These are phyloP conservation scores for Erodium maritimum DNA, from an alignment of 345 rosid genomes.

Conservation along the genomic window DNA sequence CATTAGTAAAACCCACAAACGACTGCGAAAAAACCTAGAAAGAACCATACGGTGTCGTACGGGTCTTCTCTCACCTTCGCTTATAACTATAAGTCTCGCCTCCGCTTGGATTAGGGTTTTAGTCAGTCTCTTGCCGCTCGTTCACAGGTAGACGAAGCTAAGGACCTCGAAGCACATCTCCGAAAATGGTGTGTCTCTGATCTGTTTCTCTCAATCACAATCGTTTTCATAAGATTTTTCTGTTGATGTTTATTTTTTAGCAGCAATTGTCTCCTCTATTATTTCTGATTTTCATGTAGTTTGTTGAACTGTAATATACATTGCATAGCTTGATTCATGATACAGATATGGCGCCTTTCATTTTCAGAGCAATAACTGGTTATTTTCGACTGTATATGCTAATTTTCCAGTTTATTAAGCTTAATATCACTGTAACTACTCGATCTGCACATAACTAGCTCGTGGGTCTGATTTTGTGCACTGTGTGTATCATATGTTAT, in stretches of 20 bases:
- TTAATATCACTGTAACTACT: not conserved
- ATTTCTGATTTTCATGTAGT: no score
- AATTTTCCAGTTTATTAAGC: not conserved
- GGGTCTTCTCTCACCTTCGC: no score
- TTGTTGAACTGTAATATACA: not conserved
- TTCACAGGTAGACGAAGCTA: not conserved
- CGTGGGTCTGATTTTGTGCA: no score
- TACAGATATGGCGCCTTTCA: no score
- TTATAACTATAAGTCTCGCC: no score
- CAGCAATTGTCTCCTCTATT: not conserved
- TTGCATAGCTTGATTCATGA: no score
- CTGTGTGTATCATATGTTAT: no score
- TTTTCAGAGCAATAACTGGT: not conserved
- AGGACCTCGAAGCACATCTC: not conserved
- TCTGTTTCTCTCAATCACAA: not conserved
- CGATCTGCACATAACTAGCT: no score
- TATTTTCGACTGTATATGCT: no score
- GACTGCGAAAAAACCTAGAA: no score
- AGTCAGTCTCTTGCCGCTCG: not conserved
- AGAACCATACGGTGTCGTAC: no score
- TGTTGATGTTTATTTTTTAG: not conserved
- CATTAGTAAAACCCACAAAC: no score
- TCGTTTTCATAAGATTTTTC: not conserved
- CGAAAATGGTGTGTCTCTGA: not conserved
- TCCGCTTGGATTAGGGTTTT: not conserved